A percentile compares a stretch with the other conserved stretches of the same genome.
These are phyloP conservation scores for Fraxinus dipetala DNA, from an alignment of 305 asterid species.

Conservation along the genomic window DNA sequence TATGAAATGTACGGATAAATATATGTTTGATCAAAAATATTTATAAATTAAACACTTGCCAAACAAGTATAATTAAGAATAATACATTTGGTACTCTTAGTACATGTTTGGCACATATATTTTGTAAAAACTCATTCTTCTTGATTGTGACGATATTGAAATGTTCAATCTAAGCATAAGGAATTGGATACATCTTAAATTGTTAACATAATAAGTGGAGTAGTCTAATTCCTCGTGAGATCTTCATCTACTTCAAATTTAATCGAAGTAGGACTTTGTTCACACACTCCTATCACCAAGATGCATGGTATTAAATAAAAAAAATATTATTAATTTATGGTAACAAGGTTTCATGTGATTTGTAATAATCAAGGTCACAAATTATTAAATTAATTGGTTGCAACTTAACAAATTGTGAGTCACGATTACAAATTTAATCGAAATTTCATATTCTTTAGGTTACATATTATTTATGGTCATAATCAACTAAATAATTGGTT, in stretches of 20 bases:
- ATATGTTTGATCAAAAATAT: too few species aligned
- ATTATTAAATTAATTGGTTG: too few species aligned
- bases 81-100: not conserved
- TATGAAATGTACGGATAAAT: too few species aligned
- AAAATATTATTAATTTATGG: not conserved
- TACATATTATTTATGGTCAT: too few species aligned
- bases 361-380: too few species aligned
- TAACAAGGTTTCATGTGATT: too few species aligned
- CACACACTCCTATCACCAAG: not conserved
- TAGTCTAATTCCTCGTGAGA: not conserved
- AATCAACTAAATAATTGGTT: too few species aligned
- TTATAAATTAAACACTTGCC: not conserved
- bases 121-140: not conserved
- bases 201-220: not conserved
- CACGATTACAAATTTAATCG: too few species aligned
- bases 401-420: too few species aligned
- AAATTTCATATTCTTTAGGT: too few species aligned
- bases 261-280: not conserved
- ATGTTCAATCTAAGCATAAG: not conserved
- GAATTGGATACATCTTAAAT: not conserved
- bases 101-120: not conserved
- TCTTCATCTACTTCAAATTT: too few species aligned
- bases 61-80: not conserved
- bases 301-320: not conserved
- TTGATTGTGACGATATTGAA: not conserved